Percentiles rank a stretch among this genome's conserved stretches.
These are phyloP conservation scores for Alternaria triticimaculans DNA, from an alignment of 2,329 filamentous ascomycete genomes.

Conservation along the genomic window DNA sequence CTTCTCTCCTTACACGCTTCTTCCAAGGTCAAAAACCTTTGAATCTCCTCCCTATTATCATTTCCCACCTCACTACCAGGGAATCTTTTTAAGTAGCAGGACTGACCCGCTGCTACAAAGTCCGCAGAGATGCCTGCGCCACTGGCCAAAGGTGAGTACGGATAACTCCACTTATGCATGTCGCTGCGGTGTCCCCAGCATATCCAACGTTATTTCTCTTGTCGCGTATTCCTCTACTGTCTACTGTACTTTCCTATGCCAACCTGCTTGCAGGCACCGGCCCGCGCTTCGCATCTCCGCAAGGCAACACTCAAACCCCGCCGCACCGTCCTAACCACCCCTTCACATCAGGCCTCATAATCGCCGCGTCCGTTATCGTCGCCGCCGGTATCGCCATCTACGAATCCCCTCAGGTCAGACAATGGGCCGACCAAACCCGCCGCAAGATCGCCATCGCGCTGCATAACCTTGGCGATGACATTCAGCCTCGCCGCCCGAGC, in stretches of 20 bases:
- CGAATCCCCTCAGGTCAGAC: constrained; percentile 67
- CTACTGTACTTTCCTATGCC: constrained; percentile 19
- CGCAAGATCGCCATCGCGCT: constrained; percentile 67
- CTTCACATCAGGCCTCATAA: constrained; percentile 62
- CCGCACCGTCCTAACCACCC: constrained; percentile 37
- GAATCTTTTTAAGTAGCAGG: not conserved
- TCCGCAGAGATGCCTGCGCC: constrained; percentile 46
- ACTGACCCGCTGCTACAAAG: not conserved
- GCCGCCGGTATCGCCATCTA: constrained; percentile 69
- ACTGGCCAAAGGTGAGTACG: constrained; percentile 49
- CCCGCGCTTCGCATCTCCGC: constrained; percentile 22
- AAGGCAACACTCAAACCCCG: constrained; percentile 9
- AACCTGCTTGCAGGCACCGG: constrained; percentile 44
- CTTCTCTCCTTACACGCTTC: constrained; percentile 2
- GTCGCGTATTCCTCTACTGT: not conserved
- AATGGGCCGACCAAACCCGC: constrained; percentile 67
- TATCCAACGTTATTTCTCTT: not conserved
- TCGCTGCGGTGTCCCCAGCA: constrained; percentile 28
- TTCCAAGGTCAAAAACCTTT: not conserved
- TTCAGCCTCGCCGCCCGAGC: constrained; percentile 53
- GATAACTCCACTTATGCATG: constrained; percentile 29
- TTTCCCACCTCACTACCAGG: not conserved
- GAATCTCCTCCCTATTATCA: not conserved
- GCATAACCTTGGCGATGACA: constrained; percentile 66
- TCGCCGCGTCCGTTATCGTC: constrained; percentile 66